Base-by-base conservation (phyloP, 2,329 filamentous ascomycete genomes). In the Lasiodiplodia sp. region DNA sequence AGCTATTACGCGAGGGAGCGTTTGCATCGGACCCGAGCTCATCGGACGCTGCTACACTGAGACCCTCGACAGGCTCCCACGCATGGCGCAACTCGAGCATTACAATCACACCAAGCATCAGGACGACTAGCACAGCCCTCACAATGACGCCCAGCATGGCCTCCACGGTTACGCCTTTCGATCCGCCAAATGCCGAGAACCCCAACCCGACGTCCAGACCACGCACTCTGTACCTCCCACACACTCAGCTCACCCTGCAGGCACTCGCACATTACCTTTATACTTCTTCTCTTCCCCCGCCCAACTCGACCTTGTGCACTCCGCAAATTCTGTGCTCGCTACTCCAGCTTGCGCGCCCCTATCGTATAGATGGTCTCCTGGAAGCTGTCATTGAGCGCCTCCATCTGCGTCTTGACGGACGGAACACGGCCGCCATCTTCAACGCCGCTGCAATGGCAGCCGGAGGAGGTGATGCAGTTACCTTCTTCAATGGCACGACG, bases 371-470 rank as follows among this genome's bases (percentile, higher is more conserved):
- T 74, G 96, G 96, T 0, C 86, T 99, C 2, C 84, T 98, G 1
- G 96, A 99, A 81, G 93, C 93, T 0, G 93, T 96, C 1, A 93
- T 98, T 11, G 94, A 98, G 79, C 89, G 95, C 8, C 85, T 99
- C 0, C 96, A 99, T 75, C 87, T 92, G 37, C 88, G 96, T 0
- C 87, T 99, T 4, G 96, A 99, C 78, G 96, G 93, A 58, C 88
- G 95, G 57, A 99, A 98, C 73, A 95, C 96, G 0, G 96, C 96
- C 0, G 96, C 96, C 6, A 94, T 99, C 0, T 99, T 99, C 84
- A 99, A 99, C 72, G 96, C 96, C 0, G 96, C 95, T 0, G 96
- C 96, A 66, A 98, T 98, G 96, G 96, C 94, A 0, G 96, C 96
- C 1, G 96, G 96, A 12, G 94, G 96, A 31, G 96, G 96, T 0